phyloP scores from a whole-genome alignment of 306 rosid genomes.

The Vigna reflexopilosa region DNA sequence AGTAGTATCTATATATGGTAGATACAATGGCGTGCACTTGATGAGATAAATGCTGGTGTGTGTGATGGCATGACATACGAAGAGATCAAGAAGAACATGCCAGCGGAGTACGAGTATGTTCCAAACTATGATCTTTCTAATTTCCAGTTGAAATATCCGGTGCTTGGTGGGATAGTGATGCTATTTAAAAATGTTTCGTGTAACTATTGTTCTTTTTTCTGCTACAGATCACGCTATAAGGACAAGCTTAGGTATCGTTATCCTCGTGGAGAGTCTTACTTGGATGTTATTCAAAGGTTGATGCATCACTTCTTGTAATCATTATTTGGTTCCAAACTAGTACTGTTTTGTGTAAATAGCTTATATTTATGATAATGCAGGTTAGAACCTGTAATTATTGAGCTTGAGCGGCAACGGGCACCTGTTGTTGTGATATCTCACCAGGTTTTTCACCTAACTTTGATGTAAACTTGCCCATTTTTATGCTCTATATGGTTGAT shows the following conservation, averaged over 20 bases:
- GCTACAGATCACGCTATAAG: slow-evolving; percentile 79
- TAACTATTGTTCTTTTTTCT: neutral
- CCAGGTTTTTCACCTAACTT: slow-evolving; percentile 63
- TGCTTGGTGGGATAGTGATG: slow-evolving; percentile 8
- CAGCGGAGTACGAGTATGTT: slow-evolving; percentile 88
- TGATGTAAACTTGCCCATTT: slow-evolving; percentile 6
- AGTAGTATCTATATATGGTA: slow-evolving; percentile 39
- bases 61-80: slow-evolving; percentile 99
- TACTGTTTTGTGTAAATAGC: slow-evolving; percentile 25
- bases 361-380: slow-evolving; percentile 53
- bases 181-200: slow-evolving; percentile 16
- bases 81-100: slow-evolving; percentile 96
- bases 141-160: slow-evolving; percentile 24
- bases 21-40: slow-evolving; percentile 99
- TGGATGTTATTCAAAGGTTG: slow-evolving; percentile 97
- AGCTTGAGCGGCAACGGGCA: slow-evolving; percentile 95
- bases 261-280: slow-evolving; percentile 99
- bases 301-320: slow-evolving; percentile 31
- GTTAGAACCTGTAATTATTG: slow-evolving; percentile 97
- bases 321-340: slow-evolving; percentile 27
- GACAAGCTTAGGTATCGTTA: slow-evolving; percentile 94
- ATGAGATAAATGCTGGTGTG: slow-evolving; percentile 92
- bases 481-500: neutral
- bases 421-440: slow-evolving; percentile 97
- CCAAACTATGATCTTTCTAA: slow-evolving; percentile 39